phyloP scores from a whole-genome alignment of 148 eudicot genomes.

The Nepenthes mirabilis region DNA sequence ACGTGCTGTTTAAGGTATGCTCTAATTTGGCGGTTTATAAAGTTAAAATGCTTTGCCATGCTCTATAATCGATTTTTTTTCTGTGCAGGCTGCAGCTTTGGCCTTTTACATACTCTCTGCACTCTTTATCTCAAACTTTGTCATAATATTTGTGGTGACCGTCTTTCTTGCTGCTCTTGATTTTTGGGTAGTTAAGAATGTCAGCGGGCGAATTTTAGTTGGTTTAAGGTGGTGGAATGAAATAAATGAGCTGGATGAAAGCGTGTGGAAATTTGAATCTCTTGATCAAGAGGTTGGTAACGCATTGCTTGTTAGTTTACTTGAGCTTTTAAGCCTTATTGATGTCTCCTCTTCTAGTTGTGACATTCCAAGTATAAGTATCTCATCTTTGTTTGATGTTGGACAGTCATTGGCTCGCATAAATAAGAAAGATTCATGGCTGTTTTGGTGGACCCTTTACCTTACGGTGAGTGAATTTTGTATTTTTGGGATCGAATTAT shows the following conservation, averaged over 20 bases:
- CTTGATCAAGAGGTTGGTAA: slow-evolving; percentile 89
- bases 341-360: not conserved
- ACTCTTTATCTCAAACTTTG: slow-evolving; percentile 67
- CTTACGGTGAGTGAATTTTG: slow-evolving; percentile 49
- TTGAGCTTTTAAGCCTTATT: not conserved
- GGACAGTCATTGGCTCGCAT: slow-evolving; percentile 85
- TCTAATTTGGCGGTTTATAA: not conserved
- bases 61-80: not conserved
- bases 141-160: slow-evolving; percentile 86
- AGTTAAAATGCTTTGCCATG: not conserved
- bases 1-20: slow-evolving; percentile 81
- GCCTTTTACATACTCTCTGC: slow-evolving; percentile 92
- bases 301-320: not conserved
- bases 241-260: slow-evolving; percentile 77
- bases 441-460: slow-evolving; percentile 97
- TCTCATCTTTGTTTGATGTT: slow-evolving; percentile 5
- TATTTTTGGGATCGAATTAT: not conserved
- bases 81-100: slow-evolving; percentile 77
- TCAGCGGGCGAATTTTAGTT: slow-evolving; percentile 93
- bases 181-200: slow-evolving; percentile 99
- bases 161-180: slow-evolving; percentile 88
- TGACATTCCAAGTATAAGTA: not conserved
- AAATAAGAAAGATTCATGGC: slow-evolving; percentile 98
- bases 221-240: slow-evolving; percentile 99
- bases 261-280: slow-evolving; percentile 96